Percentiles rank a stretch among this genome's conserved stretches.
These are phyloP conservation scores for Metarhizium anisopliae DNA, from an alignment of 2,329 filamentous ascomycete genomes.

Conservation along the genomic window DNA sequence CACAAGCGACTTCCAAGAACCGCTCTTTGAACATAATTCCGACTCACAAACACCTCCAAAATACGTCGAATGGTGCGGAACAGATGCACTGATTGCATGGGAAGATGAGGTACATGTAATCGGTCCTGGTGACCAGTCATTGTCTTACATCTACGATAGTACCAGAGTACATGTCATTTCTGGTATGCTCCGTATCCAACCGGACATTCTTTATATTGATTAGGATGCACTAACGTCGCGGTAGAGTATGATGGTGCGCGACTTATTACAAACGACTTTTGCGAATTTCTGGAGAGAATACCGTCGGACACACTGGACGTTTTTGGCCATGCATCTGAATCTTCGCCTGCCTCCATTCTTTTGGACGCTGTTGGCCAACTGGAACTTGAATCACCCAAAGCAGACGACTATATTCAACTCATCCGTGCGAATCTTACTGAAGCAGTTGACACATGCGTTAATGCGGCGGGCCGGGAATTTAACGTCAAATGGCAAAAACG, in stretches of 20 bases:
- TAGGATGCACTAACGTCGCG: slow-evolving; percentile 4
- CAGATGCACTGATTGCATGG: slow-evolving; percentile 92
- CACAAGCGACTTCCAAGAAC: slow-evolving; percentile 88
- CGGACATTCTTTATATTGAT: neutral
- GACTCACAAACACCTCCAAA: slow-evolving; percentile 76
- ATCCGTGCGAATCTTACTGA: slow-evolving; percentile 83
- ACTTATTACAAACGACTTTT: slow-evolving; percentile 85
- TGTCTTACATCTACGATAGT: slow-evolving; percentile 79
- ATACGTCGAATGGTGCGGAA: slow-evolving; percentile 92
- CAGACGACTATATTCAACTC: slow-evolving; percentile 93
- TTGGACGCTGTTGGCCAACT: slow-evolving; percentile 87
- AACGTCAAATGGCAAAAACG: slow-evolving; percentile 89
- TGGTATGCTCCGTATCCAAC: slow-evolving; percentile 39
- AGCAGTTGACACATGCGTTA: slow-evolving; percentile 88
- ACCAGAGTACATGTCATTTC: slow-evolving; percentile 81
- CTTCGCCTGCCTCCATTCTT: slow-evolving; percentile 83
- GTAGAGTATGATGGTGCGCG: slow-evolving; percentile 74
- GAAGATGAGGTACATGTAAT: slow-evolving; percentile 95
- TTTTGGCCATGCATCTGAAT: slow-evolving; percentile 80
- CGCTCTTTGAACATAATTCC: slow-evolving; percentile 85
- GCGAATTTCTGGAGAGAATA: slow-evolving; percentile 94
- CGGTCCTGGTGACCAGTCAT: slow-evolving; percentile 69
- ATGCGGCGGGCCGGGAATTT: slow-evolving; percentile 88
- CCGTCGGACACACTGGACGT: slow-evolving; percentile 80
- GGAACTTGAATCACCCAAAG: slow-evolving; percentile 89